phyloP scores from a whole-genome alignment of 75 land plant genomes.

The Sequoia sempervirens region DNA sequence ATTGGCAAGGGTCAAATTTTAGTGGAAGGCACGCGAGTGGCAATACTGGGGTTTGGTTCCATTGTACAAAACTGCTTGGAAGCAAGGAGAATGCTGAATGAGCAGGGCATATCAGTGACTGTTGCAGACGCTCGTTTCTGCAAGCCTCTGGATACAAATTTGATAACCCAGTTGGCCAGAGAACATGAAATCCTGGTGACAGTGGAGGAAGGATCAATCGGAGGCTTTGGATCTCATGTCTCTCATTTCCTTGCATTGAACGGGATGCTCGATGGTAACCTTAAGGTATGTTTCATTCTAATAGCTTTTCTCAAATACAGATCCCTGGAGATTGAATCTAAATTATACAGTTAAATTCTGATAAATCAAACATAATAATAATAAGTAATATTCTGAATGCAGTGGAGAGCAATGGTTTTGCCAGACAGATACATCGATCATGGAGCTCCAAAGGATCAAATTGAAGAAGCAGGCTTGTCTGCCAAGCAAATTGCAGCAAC shows the following conservation, averaged over 20 bases:
- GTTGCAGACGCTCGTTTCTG: constrained; percentile 55
- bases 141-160: constrained; percentile 42
- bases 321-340: no score
- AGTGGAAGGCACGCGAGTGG: constrained; percentile 36
- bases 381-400: constrained; percentile 4
- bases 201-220: constrained; percentile 54
- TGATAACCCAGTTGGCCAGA: constrained; percentile 25
- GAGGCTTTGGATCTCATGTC: constrained; percentile 58
- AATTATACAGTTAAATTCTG: no score
- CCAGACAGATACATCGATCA: constrained; percentile 53
- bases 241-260: constrained; percentile 41
- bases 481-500: constrained; percentile 54
- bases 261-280: constrained; percentile 41
- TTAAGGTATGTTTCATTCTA: constrained; percentile 22
- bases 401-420: constrained; percentile 50
- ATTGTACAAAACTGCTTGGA: constrained; percentile 40
- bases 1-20: constrained; percentile 45
- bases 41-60: constrained; percentile 46
- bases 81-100: constrained; percentile 21
- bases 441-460: constrained; percentile 42
- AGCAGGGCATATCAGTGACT: constrained; percentile 20
- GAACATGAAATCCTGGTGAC: constrained; percentile 45
- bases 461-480: constrained; percentile 35
- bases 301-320: neutral
- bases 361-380: no score